A percentile compares a stretch with the other conserved stretches of the same genome.
Conservation (phyloP, 108 stramenopile genomes). For the Schizochytrium sp. region DNA sequence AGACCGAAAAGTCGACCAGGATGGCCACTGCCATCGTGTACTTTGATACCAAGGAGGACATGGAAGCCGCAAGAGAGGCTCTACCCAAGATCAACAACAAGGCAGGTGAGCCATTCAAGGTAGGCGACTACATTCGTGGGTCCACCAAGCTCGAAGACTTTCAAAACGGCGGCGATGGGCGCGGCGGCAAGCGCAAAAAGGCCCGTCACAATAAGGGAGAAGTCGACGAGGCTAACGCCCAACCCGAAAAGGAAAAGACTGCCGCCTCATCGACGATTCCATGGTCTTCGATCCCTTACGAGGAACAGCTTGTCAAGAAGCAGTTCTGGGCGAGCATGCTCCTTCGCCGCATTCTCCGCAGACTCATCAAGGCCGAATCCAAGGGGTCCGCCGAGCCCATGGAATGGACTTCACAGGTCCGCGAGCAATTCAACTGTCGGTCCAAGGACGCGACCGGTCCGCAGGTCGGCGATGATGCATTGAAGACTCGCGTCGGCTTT, state of each 20-base stretch:
- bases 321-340: not conserved
- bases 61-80: not conserved
- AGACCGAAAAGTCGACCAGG: not conserved
- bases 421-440: not conserved
- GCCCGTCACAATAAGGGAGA: not conserved
- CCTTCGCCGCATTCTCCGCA: not conserved
- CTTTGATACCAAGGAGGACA: constrained; percentile 4
- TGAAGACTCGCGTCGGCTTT: not conserved
- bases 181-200: not conserved
- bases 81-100: not conserved
- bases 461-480: not conserved
- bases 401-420: not conserved
- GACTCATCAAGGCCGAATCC: not conserved
- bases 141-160: not conserved
- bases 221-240: not conserved
- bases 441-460: not conserved
- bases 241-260: not conserved
- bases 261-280: not conserved
- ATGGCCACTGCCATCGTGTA: not conserved
- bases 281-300: not conserved
- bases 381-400: not conserved
- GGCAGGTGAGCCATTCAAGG: not conserved
- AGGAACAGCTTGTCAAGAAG: constrained; percentile 14
- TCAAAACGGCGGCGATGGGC: not conserved
- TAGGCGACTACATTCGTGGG: not conserved